A percentile compares a stretch with the other conserved stretches of the same genome.
phyloP scores from a whole-genome alignment of 2,329 filamentous ascomycete genomes.

The Apiospora rasikravindrae region DNA sequence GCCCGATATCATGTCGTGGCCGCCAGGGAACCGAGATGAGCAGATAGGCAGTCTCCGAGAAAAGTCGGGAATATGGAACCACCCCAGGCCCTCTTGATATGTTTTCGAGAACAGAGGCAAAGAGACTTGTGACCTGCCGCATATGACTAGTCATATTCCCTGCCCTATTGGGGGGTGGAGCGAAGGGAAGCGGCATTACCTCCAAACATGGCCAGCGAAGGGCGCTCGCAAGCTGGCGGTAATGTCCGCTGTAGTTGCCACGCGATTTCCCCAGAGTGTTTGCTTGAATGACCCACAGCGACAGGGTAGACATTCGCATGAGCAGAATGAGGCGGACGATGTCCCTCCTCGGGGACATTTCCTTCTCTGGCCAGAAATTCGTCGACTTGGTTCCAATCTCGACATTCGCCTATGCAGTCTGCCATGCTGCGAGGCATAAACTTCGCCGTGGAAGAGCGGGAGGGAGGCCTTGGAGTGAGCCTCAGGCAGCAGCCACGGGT shows the following conservation, averaged over 20 bases:
- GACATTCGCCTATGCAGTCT: slow-evolving; percentile 1
- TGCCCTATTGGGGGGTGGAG: not conserved
- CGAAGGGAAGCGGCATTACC: slow-evolving; percentile 2
- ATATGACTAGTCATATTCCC: slow-evolving; percentile 9
- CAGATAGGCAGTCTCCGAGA: not conserved
- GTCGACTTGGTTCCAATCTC: not conserved
- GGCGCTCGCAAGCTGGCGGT: not conserved
- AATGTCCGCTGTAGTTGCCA: not conserved
- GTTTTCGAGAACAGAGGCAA: not conserved
- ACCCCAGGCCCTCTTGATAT: not conserved
- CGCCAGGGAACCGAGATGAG: not conserved
- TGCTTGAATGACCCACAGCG: not conserved
- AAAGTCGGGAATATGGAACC: not conserved
- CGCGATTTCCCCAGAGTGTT: slow-evolving; percentile 10
- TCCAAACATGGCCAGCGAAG: not conserved
- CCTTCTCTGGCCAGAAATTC: not conserved
- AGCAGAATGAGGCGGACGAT: slow-evolving; percentile 2
- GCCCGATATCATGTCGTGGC: slow-evolving; percentile 3
- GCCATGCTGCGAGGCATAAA: slow-evolving; percentile 6
- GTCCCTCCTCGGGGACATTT: not conserved
- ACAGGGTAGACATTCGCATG: not conserved
- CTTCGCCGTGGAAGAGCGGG: not conserved
- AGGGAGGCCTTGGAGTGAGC: not conserved
- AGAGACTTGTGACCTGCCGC: not conserved
- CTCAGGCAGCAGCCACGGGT: not conserved